Evolutionary conservation across 495 filamentous ascomycete genomes (phyloP).

Genomic region (Tuber indicum): DNA sequence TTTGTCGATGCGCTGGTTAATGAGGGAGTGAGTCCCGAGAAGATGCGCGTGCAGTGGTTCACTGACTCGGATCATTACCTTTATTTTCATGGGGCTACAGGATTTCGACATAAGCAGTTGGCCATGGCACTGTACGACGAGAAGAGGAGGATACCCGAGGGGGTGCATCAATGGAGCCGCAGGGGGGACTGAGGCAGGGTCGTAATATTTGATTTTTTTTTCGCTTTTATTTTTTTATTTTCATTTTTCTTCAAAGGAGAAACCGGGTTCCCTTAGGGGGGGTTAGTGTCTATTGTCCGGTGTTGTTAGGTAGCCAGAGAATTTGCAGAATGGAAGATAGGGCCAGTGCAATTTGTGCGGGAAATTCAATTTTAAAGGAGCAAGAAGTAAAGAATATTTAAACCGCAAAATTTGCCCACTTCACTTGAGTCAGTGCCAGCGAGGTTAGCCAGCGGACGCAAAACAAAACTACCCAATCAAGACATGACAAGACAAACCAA

Average conservation of each 20-base stretch:
- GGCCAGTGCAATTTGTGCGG: too few relatives aligned
- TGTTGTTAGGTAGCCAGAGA: not conserved
- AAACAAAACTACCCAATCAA: too few relatives aligned
- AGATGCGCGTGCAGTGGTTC: conserved; percentile 50
- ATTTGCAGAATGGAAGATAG: not conserved
- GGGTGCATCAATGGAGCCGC: conserved; percentile 46
- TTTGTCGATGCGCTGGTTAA: conserved; percentile 50
- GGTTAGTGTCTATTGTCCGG: not conserved
- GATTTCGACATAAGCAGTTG: conserved; percentile 52
- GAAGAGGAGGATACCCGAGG: conserved; percentile 43
- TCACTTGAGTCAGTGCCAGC: too few relatives aligned
- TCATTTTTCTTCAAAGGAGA: not conserved
- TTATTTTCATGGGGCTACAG: conserved; percentile 45
- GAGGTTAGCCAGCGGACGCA: too few relatives aligned
- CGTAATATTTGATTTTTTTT: too few relatives aligned
- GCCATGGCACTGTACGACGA: conserved; percentile 48
- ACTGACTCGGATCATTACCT: conserved; percentile 54
- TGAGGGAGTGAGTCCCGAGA: conserved; percentile 49
- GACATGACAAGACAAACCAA: too few relatives aligned
- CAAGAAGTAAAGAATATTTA: too few relatives aligned
- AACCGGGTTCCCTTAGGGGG: too few relatives aligned
- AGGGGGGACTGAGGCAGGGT: conserved; percentile 7
- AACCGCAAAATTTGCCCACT: too few relatives aligned
- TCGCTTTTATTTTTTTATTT: too few relatives aligned
- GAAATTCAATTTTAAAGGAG: too few relatives aligned